Base-by-base conservation (phyloP, 2,329 filamentous ascomycete species). In the Lecanicillium sp. region DNA sequence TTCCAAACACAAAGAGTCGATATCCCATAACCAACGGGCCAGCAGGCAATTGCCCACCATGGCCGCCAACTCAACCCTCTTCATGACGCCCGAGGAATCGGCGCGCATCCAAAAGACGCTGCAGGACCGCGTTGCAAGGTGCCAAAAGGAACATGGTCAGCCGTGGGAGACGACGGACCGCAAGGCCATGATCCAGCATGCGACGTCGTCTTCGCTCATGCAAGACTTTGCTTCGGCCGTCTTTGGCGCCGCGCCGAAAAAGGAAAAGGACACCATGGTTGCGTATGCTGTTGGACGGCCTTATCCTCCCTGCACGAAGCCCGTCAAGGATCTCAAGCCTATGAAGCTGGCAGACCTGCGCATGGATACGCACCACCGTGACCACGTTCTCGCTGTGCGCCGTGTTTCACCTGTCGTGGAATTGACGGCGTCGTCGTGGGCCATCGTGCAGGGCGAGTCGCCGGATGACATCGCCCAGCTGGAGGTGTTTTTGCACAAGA, bases 401-500 rank as follows among this genome's bases (percentile, higher is more conserved):
- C 53, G 60, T 2, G 37, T 52, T 2, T 52, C 50, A 6, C 52
- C 51, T 1, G 54, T 56, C 2, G 50, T 41, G 1, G 41, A 48
- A 4, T 40, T 53, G 3, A 40, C 49, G 15, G 36, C 50, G 0
- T 51, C 50, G 1, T 55, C 57, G 1, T 59, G 56, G 57, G 44
- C 53, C 0, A 47, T 56, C n/a, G 53, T 63, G 1, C 53, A 58
- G 31, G 51, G 50, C 3, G 49, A 37, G 13, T 29, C 17, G 25
- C 16, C 47, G 5, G 39, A 46, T 3, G 51, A 59, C 3, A 46
- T 43, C 2, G 56, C 53, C 29, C 45, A 54, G 8, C 13, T 60
- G 9, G 57, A 60, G 17, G 13, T 54, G 0, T 57, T 49, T 20
- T 36, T 65, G 15, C 62, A 64, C 29, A 62, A 56, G 43, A 55